phyloP scores from a whole-genome alignment of 1,139 yeast species.

The Suhomyces ambrosiae region DNA sequence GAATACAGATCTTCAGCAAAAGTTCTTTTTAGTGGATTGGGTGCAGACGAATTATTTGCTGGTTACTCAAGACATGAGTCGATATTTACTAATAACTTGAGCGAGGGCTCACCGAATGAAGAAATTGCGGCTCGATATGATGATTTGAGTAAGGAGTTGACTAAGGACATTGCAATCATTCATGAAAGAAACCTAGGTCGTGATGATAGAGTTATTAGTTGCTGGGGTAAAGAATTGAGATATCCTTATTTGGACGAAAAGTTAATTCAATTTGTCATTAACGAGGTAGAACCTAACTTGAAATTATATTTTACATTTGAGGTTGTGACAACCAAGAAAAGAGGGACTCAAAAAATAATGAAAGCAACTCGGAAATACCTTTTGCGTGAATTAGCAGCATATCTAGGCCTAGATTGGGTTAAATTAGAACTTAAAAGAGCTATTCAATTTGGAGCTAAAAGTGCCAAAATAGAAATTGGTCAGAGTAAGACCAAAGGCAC shows the following conservation, averaged over 20 bases:
- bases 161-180: conserved; percentile 69
- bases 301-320: conserved; percentile 44
- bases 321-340: conserved; percentile 31
- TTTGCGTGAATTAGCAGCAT: conserved; percentile 62
- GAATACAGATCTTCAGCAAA: conserved; percentile 55
- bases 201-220: conserved; percentile 83
- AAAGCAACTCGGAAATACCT: conserved; percentile 57
- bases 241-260: conserved; percentile 80
- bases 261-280: conserved; percentile 56
- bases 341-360: conserved; percentile 28
- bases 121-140: conserved; percentile 23
- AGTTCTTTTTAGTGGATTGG: conserved; percentile 88
- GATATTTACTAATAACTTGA: conserved; percentile 31
- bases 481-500: conserved; percentile 68
- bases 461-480: conserved; percentile 88
- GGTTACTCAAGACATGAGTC: conserved; percentile 84
- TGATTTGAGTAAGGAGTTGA: conserved; percentile 51
- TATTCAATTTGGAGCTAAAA: conserved; percentile 92
- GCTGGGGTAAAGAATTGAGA: conserved; percentile 88
- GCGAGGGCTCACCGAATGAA: conserved; percentile 21
- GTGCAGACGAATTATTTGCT: conserved; percentile 94
- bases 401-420: conserved; percentile 56
- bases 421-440: conserved; percentile 86
- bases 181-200: conserved; percentile 82
- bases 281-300: conserved; percentile 51